Base-by-base conservation (phyloP, 169 alveolate species). In the Pseudocohnilembus persalinus region DNA sequence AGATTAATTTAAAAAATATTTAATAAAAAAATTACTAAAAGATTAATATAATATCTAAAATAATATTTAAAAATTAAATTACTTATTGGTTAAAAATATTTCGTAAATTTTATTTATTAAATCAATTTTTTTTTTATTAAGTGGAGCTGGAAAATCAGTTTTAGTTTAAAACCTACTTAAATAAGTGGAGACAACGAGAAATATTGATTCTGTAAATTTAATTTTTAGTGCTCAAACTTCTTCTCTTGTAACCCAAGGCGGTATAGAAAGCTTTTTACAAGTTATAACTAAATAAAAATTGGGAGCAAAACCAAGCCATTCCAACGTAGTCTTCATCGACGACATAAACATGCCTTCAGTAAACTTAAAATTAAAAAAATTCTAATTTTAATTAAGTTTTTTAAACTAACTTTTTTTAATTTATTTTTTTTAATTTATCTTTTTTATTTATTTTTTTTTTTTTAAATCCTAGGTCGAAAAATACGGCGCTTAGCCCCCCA, bases 141-240 rank as follows among this genome's bases (percentile, higher is more conserved):
- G 98, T 81, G 99, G 99, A n/a, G 96, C 97, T 1, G 99, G 99
- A 27, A 98, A 98, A 92, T 90, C 98, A 74, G 97, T 96, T 29
- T 91, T 96, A n/a, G 90, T 95, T n/a, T 90, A 93, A 31, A 92
- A 93, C 77, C 88, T 94, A 81, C 91, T 96, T 75, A 92, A 93
- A 74, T 85, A 87, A 81, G 88, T 95, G 85, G 92, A 94, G 90
- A 96, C 87, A 49, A 87, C 94, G 15, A 95, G 94, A 74, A 88
- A 90, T 26, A 90, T 95, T 76, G 92, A 90, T 16, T 95, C 97
- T 28, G 94, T 96, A 32, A 87, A 90, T 83, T 92, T 96, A 89
- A 96, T 96, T 74, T 96, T 98, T 90, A 94, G 98, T 35, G 98
- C 99, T 31, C 96, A 96, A 83, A 97, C 98, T 16, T 90, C 97